Evolutionary conservation across 805 yeast genomes (phyloP), one percentile per base, ranked within the genome.

Genomic region (Zygoascus flipseniorum): DNA sequence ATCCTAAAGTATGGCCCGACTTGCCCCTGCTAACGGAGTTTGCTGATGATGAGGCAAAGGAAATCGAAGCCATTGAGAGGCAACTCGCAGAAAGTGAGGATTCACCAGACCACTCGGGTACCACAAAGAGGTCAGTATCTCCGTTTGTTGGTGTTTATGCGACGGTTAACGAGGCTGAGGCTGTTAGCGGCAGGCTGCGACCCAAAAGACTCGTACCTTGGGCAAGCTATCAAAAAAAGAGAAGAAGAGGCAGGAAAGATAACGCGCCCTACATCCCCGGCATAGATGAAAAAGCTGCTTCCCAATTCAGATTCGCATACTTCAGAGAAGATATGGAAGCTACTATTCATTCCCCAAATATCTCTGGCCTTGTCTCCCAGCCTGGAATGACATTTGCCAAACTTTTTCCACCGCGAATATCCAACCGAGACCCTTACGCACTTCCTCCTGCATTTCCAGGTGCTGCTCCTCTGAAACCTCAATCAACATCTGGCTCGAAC

Each of bases 341-440:
- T n/a, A 90, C 98, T 0, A 80, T 90, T 23, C 97, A 90, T 68
- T 81, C 97, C 0, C 89, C 96, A 1, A 83, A 87, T 5, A 83
- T 90, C 26, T 84, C 95, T 2, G 97, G 97, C 0, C 72, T 90
- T 20, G 64, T 85, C 37, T 31, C 31, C 6, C 83, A 81, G 61
- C 80, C 81, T 1, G 82, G 77, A 11, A 82, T 79, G 60, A 71
- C 76, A 2, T 83, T 83, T 64, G 77, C 75, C 5, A 86, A 84
- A 56, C 68, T 86, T 42, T 86, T 86, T 63, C 76, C 79, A 20
- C 62, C 62, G 1, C 23, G 51, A 13, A 23, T 32, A n/a, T 28
- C 51, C 18, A 39, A 31, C 16, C 18, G n/a, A 9, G 26, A 37
- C 32, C 28, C 45, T 11, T 31, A 48, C n/a, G 43, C n/a, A 10